Conservation (phyloP, 2,329 filamentous ascomycete genomes). For the Curvularia lunata region DNA sequence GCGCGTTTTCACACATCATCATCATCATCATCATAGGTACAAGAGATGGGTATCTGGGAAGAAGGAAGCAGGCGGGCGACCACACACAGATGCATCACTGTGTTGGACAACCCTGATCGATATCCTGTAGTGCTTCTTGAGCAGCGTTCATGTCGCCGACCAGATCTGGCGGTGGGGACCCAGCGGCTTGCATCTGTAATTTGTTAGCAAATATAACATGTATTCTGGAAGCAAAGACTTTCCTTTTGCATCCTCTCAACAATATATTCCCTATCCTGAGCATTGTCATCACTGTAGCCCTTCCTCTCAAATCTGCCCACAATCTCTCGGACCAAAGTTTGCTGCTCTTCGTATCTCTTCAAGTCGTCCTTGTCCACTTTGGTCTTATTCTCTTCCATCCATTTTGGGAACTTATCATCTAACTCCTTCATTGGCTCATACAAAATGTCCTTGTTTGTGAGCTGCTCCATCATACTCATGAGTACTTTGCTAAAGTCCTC, state of each 20-base stretch:
- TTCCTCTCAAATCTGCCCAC: conserved; percentile 85
- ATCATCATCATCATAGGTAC: conserved; percentile 1
- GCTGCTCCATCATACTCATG: conserved; percentile 97
- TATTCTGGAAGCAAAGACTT: conserved; percentile 4
- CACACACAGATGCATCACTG: conserved; percentile 54
- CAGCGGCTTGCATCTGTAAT: conserved; percentile 90
- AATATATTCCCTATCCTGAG: conserved; percentile 85
- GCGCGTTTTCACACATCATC: neutral
- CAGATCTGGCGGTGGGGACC: conserved; percentile 86
- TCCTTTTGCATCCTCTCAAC: conserved; percentile 99
- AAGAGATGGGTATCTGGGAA: conserved; percentile 34
- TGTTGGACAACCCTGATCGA: conserved; percentile 67
- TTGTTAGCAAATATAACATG: neutral
- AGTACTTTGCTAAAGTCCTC: conserved; percentile 95
- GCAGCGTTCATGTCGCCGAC: conserved; percentile 88
- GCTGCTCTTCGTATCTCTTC: conserved; percentile 81
- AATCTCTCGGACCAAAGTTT: conserved; percentile 80
- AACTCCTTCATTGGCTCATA: conserved; percentile 99
- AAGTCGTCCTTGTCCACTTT: conserved; percentile 72
- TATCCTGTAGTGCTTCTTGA: conserved; percentile 67
- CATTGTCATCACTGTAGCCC: conserved; percentile 81
- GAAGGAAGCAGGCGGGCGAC: conserved; percentile 9
- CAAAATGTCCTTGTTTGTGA: conserved; percentile 97
- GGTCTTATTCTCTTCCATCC: conserved; percentile 79
- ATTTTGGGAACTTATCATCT: conserved; percentile 86